A percentile compares a stretch with the other conserved stretches of the same genome.
Evolutionary conservation across 2,329 filamentous ascomycete genomes (phyloP).

Genomic region (Cladosporium sp.): DNA sequence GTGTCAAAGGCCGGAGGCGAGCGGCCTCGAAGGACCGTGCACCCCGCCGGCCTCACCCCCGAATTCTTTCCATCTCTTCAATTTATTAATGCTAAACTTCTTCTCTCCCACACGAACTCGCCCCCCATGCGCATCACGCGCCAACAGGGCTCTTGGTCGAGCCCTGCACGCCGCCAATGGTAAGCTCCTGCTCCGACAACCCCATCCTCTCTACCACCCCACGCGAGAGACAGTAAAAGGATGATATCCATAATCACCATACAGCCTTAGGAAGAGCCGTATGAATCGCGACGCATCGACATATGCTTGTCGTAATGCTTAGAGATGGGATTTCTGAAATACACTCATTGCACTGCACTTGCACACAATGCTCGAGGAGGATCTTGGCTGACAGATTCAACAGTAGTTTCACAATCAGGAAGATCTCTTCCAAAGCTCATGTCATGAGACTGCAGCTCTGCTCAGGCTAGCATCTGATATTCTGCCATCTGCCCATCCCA

Average conservation of each 20-base stretch:
- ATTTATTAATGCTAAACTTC: not conserved
- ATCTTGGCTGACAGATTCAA: conserved; percentile 7
- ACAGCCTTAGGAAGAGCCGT: conserved; percentile 53
- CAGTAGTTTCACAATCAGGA: not conserved
- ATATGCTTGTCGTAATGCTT: conserved; percentile 53
- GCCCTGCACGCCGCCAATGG: conserved; percentile 15
- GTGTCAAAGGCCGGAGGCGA: conserved; percentile 6
- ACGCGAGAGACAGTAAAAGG: conserved; percentile 29
- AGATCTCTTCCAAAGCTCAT: not conserved
- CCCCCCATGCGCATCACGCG: conserved; percentile 5
- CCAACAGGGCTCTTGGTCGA: conserved; percentile 8
- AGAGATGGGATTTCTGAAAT: conserved; percentile 47
- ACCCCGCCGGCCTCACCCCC: not conserved
- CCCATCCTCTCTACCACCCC: not conserved
- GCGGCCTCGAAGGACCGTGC: not conserved
- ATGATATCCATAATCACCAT: conserved; percentile 39
- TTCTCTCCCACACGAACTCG: not conserved
- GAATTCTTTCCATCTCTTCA: not conserved
- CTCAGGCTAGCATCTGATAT: not conserved
- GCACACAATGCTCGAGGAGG: not conserved
- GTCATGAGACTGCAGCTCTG: not conserved
- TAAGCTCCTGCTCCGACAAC: conserved; percentile 17
- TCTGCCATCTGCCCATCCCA: not conserved
- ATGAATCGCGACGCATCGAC: conserved; percentile 53
- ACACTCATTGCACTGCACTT: not conserved